Evolutionary conservation across 371 early-diverging fungal species (phyloP), one percentile per base, ranked within the genome.

Genomic region (Basidiobolus meristosporus): DNA sequence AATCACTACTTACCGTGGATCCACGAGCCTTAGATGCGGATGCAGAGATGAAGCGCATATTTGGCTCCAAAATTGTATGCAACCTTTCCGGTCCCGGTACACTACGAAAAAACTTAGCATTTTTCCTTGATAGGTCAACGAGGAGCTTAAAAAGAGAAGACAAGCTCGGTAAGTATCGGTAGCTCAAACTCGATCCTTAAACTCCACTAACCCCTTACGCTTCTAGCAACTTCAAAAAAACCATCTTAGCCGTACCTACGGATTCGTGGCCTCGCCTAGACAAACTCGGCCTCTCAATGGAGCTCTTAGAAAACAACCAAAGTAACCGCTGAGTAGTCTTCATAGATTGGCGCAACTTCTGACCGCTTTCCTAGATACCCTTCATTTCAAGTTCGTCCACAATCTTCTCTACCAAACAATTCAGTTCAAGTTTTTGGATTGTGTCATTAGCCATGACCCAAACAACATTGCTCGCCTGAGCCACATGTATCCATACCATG

Each of bases 31-130:
- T 89, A 40, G 85, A 89, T 51, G 74, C 87, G 10, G 82, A 82
- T 44, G 78, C 77, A 12, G 92, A 91, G 52, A 84, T 88, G 68
- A 74, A 75, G 20, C 68, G 80, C 14, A 63, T 84, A 63, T 90
- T 91, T 67, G 90, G 90, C 6, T 77, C 86, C 0, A 72, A 71
- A 22, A 74, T 87, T 18, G 76, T 65, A 18, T 49, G 37, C 28
- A 20, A 7, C 5, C 3, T 36, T n/a, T 31, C 14, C 7, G 9
- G 3, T 2, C 2, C 17, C n/a, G n/a, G n/a, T n/a, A n/a, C n/a
- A n/a, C n/a, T n/a, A n/a, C n/a, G n/a, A n/a, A n/a, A n/a, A 17
- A 14, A 3, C 7, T 19, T 31, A 3, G 7, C 22, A 9, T 14
- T 16, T 19, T 31, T 14, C 15, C 16, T 19, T 16, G 10, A 14